Percentiles rank a stretch among this genome's conserved stretches.
Evolutionary conservation across 352 stramenopile species (phyloP).

Genomic region (Globisporangium sylvaticum): DNA sequence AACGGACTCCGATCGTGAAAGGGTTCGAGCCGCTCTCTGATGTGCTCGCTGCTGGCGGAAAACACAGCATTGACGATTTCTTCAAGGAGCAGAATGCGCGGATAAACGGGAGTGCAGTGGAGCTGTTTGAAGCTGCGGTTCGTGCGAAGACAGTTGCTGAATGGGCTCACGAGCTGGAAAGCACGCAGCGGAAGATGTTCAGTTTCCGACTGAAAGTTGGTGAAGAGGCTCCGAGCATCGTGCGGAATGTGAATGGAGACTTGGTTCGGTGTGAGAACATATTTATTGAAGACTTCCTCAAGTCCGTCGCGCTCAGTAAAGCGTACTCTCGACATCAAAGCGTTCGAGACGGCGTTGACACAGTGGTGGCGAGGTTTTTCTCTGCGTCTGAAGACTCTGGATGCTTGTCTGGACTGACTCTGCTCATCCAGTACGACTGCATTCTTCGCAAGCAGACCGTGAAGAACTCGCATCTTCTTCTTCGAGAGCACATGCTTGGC

Average conservation of each 20-base stretch:
- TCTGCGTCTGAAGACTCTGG: constrained; percentile 4
- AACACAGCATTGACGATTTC: constrained; percentile 17
- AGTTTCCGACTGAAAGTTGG: constrained; percentile 18
- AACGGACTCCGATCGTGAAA: constrained; percentile 30
- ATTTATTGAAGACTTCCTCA: constrained; percentile 77
- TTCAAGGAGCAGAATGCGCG: constrained; percentile 22
- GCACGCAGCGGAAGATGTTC: constrained; percentile 28
- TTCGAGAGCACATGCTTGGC: constrained; percentile 77
- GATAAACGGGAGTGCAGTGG: constrained; percentile 14
- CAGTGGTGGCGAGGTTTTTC: constrained; percentile 46
- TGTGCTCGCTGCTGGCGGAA: constrained; percentile 16
- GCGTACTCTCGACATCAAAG: constrained; percentile 52
- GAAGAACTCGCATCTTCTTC: constrained; percentile 53
- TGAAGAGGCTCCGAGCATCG: constrained; percentile 11
- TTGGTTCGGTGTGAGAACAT: constrained; percentile 49
- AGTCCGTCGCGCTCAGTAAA: constrained; percentile 48
- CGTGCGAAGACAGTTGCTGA: not conserved
- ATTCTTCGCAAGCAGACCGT: constrained; percentile 52
- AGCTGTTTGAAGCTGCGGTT: constrained; percentile 10
- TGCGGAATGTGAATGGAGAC: constrained; percentile 31
- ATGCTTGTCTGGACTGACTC: constrained; percentile 29
- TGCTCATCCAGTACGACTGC: constrained; percentile 73
- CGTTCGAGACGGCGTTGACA: constrained; percentile 59
- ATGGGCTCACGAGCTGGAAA: constrained; percentile 32
- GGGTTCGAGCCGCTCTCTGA: constrained; percentile 31